Percentiles rank a stretch among this genome's conserved stretches.
These are phyloP conservation scores for Rosa persica DNA, from an alignment of 306 rosid species.

Conservation along the genomic window DNA sequence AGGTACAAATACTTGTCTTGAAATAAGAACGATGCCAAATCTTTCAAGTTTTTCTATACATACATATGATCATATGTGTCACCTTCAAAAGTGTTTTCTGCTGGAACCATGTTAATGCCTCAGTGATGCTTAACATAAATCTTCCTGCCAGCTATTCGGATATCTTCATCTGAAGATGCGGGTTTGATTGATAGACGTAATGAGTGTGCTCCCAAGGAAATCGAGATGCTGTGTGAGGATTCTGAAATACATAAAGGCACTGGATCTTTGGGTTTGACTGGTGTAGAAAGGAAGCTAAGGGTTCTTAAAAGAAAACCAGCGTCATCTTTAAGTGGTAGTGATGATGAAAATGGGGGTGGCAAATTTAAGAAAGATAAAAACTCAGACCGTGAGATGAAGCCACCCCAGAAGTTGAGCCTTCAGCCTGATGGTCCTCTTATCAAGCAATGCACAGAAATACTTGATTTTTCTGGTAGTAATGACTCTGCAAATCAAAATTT, in stretches of 20 bases:
- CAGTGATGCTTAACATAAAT: neutral
- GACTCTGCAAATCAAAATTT: neutral
- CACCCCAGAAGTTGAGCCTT: neutral
- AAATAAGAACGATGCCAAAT: neutral
- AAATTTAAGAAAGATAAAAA: slow-evolving; percentile 1
- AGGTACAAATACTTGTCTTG: neutral
- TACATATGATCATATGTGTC: neutral
- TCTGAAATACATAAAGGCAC: neutral
- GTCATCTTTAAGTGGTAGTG: slow-evolving; percentile 7
- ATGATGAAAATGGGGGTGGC: neutral
- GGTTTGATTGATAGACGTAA: slow-evolving; percentile 23
- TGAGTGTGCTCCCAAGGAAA: slow-evolving; percentile 9
- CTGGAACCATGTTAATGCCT: neutral
- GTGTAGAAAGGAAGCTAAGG: neutral
- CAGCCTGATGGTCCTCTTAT: neutral
- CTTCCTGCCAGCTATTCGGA: slow-evolving; percentile 20
- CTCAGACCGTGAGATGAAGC: slow-evolving; percentile 8
- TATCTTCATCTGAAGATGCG: slow-evolving; percentile 4
- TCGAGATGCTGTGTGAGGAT: neutral
- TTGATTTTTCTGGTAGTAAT: slow-evolving; percentile 3
- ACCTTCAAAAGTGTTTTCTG: neutral
- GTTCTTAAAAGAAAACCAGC: slow-evolving; percentile 28
- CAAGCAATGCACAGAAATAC: neutral
- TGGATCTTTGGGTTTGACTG: neutral
- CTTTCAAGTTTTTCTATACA: neutral